Evolutionary conservation across 176 grass and related monocot species (phyloP), one percentile per base, ranked within the genome.

Genomic region (Raddia guianensis): DNA sequence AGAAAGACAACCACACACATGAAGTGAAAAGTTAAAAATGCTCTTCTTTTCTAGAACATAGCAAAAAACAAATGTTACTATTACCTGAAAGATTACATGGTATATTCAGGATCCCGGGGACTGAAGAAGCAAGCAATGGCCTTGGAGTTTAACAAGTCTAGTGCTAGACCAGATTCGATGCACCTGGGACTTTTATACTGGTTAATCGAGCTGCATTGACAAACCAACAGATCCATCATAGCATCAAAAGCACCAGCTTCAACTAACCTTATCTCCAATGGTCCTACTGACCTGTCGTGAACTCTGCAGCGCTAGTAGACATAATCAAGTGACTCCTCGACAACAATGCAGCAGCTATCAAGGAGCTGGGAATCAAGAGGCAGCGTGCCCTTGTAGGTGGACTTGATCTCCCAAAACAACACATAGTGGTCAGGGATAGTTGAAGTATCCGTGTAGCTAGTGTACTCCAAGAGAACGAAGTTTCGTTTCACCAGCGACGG

Each of bases 151-250:
- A 97, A 91, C 48, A 94, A 58, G 46, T 87, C 75, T 27, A 97
- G 42, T 5, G 89, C 79, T 9, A 67, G 71, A 8, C 79, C 82
- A 16, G 58, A 76, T 68, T 89, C 86, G 11, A 97, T 77, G 65
- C 91, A 91, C 15, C 91, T 87, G 2, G 91, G 94, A 19, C 91
- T 91, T 49, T 97, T 94, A 79, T 97, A 97, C 81, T 92, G 94
- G 59, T 97, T 94, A 49, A 97, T 94, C 15, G 94, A 94, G 70
- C 91, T 83, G 33, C 89, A 91, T 9, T 90, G 89, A 18, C 78
- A 94, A 34, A 97, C 88, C 75, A 91, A 14, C 12, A 91, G 84
- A 72, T 92, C 89, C 91, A 94, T 97, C 82, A 97, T 32, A 37
- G 75, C 75, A 18, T 97, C 94, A 68, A 94, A 97, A 2, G 91